phyloP scores from a whole-genome alignment of 768 basidiomycete species.

The Suillus variegatus region DNA sequence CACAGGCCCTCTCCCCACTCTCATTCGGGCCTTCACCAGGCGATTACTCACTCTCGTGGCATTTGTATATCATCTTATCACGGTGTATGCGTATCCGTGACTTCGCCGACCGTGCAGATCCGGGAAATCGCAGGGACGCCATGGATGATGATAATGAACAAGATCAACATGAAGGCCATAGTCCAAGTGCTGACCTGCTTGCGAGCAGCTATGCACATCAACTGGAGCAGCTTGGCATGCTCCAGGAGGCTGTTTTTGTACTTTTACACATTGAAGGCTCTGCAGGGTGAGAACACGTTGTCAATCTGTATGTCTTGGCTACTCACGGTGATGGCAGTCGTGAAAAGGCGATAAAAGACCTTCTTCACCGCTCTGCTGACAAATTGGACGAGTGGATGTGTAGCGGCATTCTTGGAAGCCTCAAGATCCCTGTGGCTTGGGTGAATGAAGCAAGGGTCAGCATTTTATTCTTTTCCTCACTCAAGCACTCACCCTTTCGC shows the following conservation, averaged over 20 bases:
- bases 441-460: constrained; percentile 86
- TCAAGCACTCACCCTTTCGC: not conserved
- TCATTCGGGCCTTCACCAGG: constrained; percentile 74
- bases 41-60: constrained; percentile 91
- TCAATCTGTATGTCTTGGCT: constrained; percentile 2
- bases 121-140: constrained; percentile 35
- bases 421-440: constrained; percentile 85
- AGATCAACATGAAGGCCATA: constrained; percentile 68
- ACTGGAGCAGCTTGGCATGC: constrained; percentile 76
- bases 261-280: constrained; percentile 84
- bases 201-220: constrained; percentile 86
- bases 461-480: constrained; percentile 1
- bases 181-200: constrained; percentile 79
- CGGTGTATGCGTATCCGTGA: constrained; percentile 82
- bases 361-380: constrained; percentile 69
- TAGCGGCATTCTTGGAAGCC: constrained; percentile 68
- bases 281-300: constrained; percentile 57
- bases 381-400: constrained; percentile 73
- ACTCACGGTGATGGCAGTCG: constrained; percentile 52
- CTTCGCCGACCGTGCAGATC: constrained; percentile 77
- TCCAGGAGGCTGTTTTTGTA: constrained; percentile 88
- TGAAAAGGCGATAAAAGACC: constrained; percentile 77
- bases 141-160: constrained; percentile 45
- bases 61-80: constrained; percentile 86
- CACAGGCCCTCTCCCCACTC: constrained; percentile 65